phyloP scores from a whole-genome alignment of 768 basidiomycete genomes.

The Agaricus bisporus region DNA sequence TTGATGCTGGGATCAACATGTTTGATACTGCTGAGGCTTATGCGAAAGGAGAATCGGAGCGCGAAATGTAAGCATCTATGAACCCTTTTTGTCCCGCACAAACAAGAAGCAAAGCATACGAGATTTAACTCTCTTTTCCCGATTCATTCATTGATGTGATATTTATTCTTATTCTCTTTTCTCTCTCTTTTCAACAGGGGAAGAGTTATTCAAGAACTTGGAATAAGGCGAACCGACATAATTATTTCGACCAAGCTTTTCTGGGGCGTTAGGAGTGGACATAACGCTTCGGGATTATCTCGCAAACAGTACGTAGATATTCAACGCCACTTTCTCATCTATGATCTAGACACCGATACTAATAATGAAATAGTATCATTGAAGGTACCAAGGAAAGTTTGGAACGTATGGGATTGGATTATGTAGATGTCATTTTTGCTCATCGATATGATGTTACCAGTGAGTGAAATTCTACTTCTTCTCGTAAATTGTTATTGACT shows the following conservation, averaged over 20 bases:
- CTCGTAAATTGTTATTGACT: background rate
- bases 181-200: slow-evolving; percentile 38
- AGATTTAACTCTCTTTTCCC: too few species aligned
- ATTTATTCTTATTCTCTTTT: background rate
- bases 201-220: slow-evolving; percentile 69
- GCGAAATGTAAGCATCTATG: slow-evolving; percentile 51
- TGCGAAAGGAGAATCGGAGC: slow-evolving; percentile 60
- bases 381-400: slow-evolving; percentile 68
- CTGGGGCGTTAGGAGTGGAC: slow-evolving; percentile 61
- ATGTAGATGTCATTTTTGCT: slow-evolving; percentile 69
- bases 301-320: slow-evolving; percentile 48
- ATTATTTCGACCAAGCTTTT: slow-evolving; percentile 79
- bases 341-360: background rate
- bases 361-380: slow-evolving; percentile 42
- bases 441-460: slow-evolving; percentile 59
- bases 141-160: background rate
- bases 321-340: background rate
- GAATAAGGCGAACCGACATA: slow-evolving; percentile 57
- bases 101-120: too few species aligned
- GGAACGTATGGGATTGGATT: slow-evolving; percentile 65
- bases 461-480: slow-evolving; percentile 18
- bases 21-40: slow-evolving; percentile 70
- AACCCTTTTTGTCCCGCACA: background rate
- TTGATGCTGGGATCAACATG: slow-evolving; percentile 73
- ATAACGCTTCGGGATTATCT: slow-evolving; percentile 50